Percentiles rank a stretch among this genome's conserved stretches.
Conservation (phyloP, 164 flowering plant genomes). For the Stephania japonica region DNA sequence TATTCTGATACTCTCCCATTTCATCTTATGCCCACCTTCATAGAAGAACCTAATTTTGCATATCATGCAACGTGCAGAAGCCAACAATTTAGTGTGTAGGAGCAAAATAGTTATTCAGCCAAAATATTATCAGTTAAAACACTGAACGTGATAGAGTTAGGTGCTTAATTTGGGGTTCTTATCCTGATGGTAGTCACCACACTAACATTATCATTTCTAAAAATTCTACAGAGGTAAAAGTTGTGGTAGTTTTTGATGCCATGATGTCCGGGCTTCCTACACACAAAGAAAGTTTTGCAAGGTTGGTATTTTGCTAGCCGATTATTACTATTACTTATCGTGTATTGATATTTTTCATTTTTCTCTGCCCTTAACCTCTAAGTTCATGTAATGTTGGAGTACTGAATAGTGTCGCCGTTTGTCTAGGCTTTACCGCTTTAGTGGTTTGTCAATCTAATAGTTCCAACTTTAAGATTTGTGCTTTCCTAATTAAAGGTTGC, state of each 20-base stretch:
- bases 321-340: neutral
- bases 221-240: conserved; percentile 75
- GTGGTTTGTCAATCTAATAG: neutral
- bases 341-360: neutral
- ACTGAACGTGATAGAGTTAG: neutral
- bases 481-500: neutral
- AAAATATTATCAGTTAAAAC: neutral
- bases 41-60: neutral
- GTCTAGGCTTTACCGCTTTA: neutral
- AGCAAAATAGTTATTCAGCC: neutral
- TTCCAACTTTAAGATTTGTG: neutral
- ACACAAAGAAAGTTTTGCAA: conserved; percentile 71
- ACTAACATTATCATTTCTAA: conserved; percentile 9
- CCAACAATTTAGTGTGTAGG: neutral
- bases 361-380: neutral
- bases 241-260: conserved; percentile 95
- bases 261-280: conserved; percentile 85
- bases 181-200: conserved; percentile 6
- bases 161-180: neutral
- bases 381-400: neutral
- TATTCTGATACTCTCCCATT: neutral
- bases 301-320: conserved; percentile 40
- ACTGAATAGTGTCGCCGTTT: neutral
- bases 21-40: neutral
- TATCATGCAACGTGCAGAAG: neutral